Evolutionary conservation across 257 asterid species (phyloP).

Genomic region (Salvia hispanica): DNA sequence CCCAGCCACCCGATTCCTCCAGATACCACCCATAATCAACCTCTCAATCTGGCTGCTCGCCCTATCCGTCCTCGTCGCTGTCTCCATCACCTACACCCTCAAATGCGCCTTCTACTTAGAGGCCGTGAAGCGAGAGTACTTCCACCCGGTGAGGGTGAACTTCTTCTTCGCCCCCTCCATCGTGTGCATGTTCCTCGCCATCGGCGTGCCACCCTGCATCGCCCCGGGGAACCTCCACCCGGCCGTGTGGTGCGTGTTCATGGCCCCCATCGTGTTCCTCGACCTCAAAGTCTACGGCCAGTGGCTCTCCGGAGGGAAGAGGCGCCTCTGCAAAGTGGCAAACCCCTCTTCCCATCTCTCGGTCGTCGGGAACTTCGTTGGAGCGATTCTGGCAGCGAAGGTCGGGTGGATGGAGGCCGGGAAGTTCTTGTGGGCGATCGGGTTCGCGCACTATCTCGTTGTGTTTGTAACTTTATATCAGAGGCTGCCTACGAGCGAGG

Average conservation of each 20-base stretch:
- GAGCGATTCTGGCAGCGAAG: conserved; percentile 81
- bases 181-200: conserved; percentile 89
- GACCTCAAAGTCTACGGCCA: conserved; percentile 89
- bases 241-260: conserved; percentile 63
- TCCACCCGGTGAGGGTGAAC: conserved; percentile 83
- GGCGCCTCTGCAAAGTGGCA: conserved; percentile 76
- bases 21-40: conserved; percentile 63
- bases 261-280: conserved; percentile 67
- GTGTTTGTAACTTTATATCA: conserved; percentile 92
- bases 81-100: conserved; percentile 55
- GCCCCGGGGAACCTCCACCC: conserved; percentile 59
- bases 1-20: conserved; percentile 72
- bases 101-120: conserved; percentile 80
- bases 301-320: conserved; percentile 91
- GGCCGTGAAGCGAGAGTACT: conserved; percentile 85
- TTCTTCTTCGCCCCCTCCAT: conserved; percentile 96
- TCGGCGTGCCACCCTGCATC: conserved; percentile 56
- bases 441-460: conserved; percentile 88
- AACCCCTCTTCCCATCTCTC: conserved; percentile 89
- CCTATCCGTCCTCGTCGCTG: conserved; percentile 54
- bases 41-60: conserved; percentile 73
- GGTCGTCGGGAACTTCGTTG: conserved; percentile 88
- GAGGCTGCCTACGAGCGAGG: conserved; percentile 86
- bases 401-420: conserved; percentile 89
- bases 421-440: conserved; percentile 84